Evolutionary conservation across 352 stramenopile species (phyloP), one percentile per base, ranked within the genome.

Genomic region (Pythium rhizo-oryzae): DNA sequence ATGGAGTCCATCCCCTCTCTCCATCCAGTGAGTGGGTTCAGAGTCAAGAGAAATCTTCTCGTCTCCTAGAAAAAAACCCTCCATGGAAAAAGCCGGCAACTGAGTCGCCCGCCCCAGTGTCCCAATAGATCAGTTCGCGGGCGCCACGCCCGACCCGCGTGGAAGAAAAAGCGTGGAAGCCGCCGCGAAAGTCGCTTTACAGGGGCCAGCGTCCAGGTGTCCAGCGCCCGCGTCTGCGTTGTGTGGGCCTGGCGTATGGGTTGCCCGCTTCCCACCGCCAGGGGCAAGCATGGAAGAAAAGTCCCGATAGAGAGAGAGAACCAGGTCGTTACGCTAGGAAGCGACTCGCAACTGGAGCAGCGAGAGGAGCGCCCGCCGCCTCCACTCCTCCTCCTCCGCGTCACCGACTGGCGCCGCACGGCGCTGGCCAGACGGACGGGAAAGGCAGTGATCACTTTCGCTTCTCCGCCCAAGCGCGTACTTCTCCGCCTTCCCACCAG

Each of bases 131-230:
- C 15, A 49, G 16, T 12, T 51, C 19, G 44, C 24, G 30, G 4
- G 7, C 30, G 44, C 44, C 19, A 51, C 44, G 44, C n/a, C 2
- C 18, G 44, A 51, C 19, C 3, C 1, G 19, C 44, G n/a, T 43
- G 50, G 50, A 57, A 57, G 25, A 35, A 57, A 57, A 43, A 43
- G 25, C 50, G 24, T 23, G 16, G 25, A 57, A 57, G 18, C 13
- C 44, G 19, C 44, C 1, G 19, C n/a, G 44, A 51, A 51, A 28
- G 44, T 11, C 44, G 19, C 16, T 50, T 18, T 8, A 51, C 35
- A 41, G n/a, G 19, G 12, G 18, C 41, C 18, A 41, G 35, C 41
- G 15, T 47, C 12, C 35, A 41, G 8, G 19, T 5, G 19, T 28
- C 19, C 44, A 28, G 44, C 44, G 44, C 7, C 3, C 19, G 8